Base-by-base conservation (phyloP, 345 rosid genomes). In the Lenwebbia sp. region DNA sequence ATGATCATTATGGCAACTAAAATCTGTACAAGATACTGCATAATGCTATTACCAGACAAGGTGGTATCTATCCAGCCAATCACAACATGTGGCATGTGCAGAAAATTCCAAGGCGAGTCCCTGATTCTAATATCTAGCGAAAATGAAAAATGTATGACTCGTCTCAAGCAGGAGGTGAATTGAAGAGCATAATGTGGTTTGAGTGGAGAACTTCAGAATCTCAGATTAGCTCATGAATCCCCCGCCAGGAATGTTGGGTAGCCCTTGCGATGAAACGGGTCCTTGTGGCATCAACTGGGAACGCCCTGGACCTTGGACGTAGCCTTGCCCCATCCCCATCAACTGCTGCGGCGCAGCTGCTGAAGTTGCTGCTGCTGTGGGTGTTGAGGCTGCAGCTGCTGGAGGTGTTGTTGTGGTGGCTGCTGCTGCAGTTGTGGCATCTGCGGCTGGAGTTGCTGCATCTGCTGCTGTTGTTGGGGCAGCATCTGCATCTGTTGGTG, bases 211-310 rank as follows among this genome's bases (percentile, higher is more conserved):
- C 47, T 70, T 70, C 78, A 37, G 41, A 70, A 70, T 70, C 78
- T 56, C 55, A 23, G 49, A 40, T 88, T 88, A 91, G 87, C 90
- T 86, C 92, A 92, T 90, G 88, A 89, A 93, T 87, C 94, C 96
- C 74, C 95, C 93, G 75, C 98, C 98, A 37, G 98, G 92, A 90
- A 96, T 91, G 88, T 90, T 94, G 51, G 95, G 83, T 52, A 93
- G 92, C 26, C 92, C 97, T 83, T 96, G 99, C 13, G 96, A 90
- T 86, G 96, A 87, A 86, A 94, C 95, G 83, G 93, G 95, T 54
- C 91, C 93, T 84, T 94, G 96, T 84, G 97, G 83, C 85, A 92
- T 92, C 85, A 93, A 90, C 54, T 93, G 95, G 37, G 94, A 86
- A 30, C 94, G 89, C 40, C 91, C 91, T 19, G 98, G 91, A 86